Conservation (phyloP, 257 asterid species). For the Penstemon barbatus region DNA sequence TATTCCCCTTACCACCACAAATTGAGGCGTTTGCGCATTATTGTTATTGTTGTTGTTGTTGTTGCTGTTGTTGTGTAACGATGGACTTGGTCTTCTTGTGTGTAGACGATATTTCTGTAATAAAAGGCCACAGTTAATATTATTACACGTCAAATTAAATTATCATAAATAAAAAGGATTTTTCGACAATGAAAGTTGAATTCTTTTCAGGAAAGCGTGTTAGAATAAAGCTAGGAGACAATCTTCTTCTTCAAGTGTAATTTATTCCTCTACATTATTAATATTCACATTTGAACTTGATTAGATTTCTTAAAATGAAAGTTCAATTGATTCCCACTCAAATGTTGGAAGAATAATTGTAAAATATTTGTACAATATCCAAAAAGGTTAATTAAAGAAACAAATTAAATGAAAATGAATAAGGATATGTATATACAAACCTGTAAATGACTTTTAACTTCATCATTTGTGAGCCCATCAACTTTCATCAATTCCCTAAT, state of each 20-base stretch:
- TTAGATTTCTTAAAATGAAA: conserved; percentile 24
- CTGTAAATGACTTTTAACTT: conserved; percentile 89
- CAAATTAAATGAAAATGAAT: not conserved
- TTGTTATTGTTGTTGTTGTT: conserved; percentile 29
- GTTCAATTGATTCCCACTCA: conserved; percentile 25
- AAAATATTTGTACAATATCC: conserved; percentile 5
- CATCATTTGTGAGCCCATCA: conserved; percentile 83
- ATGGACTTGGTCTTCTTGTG: conserved; percentile 55
- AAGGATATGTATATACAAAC: conserved; percentile 34
- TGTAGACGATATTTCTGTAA: conserved; percentile 72
- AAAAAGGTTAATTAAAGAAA: not conserved
- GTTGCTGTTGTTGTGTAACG: conserved; percentile 39
- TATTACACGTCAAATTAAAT: no score
- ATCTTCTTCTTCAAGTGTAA: conserved; percentile 29
- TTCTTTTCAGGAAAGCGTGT: not conserved
- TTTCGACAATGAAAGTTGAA: no score
- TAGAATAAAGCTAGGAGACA: conserved; percentile 4
- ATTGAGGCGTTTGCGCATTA: conserved; percentile 48
- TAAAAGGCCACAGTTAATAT: not conserved
- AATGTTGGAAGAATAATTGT: not conserved
- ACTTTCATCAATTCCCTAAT: conserved; percentile 81
- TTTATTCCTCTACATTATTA: conserved; percentile 22
- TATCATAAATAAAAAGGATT: no score
- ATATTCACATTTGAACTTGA: conserved; percentile 14
- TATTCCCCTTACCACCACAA: conserved; percentile 75